Percentiles rank a stretch among this genome's conserved stretches.
phyloP scores from a whole-genome alignment of 2,329 filamentous ascomycete species.

The Tricladium varicosporioides region DNA sequence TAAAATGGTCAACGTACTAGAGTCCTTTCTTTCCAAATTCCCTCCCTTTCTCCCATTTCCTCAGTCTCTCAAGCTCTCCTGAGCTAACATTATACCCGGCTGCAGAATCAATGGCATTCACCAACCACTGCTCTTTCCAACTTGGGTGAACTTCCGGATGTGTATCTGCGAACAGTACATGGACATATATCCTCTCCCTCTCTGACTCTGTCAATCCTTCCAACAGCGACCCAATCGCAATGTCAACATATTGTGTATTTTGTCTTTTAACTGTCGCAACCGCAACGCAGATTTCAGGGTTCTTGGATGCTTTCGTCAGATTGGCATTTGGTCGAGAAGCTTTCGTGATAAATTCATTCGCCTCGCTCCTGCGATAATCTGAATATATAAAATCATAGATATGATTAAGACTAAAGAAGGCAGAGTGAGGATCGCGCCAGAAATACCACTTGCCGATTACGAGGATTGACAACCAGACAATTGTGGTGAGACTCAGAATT shows the following conservation, averaged over 20 bases:
- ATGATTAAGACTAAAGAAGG: slow-evolving; percentile 18
- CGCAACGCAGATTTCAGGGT: slow-evolving; percentile 15
- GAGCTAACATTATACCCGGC: slow-evolving; percentile 15
- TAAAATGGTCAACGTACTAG: slow-evolving; percentile 23
- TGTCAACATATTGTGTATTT: slow-evolving; percentile 19
- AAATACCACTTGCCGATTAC: neutral
- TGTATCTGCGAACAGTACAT: slow-evolving; percentile 23
- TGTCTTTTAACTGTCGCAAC: slow-evolving; percentile 20
- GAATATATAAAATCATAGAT: slow-evolving; percentile 22
- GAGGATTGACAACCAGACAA: neutral
- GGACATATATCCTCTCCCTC: slow-evolving; percentile 19
- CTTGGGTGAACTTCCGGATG: slow-evolving; percentile 17
- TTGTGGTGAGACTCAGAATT: too few relatives aligned
- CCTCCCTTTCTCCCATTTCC: slow-evolving; percentile 24
- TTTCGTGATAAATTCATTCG: slow-evolving; percentile 9
- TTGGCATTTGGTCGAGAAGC: neutral
- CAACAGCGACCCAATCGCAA: slow-evolving; percentile 22
- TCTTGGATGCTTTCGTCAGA: neutral
- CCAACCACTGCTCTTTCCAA: slow-evolving; percentile 21
- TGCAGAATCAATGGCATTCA: slow-evolving; percentile 9
- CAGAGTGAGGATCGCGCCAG: slow-evolving; percentile 23
- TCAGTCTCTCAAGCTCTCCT: slow-evolving; percentile 21
- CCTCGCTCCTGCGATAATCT: slow-evolving; percentile 11
- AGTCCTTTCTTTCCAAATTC: slow-evolving; percentile 36
- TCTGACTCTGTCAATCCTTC: slow-evolving; percentile 24